Evolutionary conservation across 2,329 filamentous ascomycete species (phyloP).

Genomic region (Colletotrichum gloeosporioides): DNA sequence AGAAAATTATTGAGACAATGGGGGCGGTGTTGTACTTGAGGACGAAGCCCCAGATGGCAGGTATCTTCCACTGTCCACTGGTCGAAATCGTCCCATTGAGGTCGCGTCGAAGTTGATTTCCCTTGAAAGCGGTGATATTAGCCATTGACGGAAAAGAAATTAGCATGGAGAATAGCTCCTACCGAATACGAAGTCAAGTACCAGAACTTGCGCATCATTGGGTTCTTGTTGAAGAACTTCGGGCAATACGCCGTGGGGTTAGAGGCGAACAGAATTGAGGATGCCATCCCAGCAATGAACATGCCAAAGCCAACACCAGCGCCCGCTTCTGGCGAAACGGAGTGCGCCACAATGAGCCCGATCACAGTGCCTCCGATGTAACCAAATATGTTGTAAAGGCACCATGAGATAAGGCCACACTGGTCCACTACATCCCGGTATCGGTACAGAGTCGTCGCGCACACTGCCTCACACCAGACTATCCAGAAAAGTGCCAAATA

Average conservation of each 20-base stretch:
- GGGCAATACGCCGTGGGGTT: not conserved
- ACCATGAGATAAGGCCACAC: slow-evolving; percentile 45
- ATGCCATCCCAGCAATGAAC: slow-evolving; percentile 40
- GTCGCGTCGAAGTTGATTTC: slow-evolving; percentile 11
- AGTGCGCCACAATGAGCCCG: slow-evolving; percentile 53
- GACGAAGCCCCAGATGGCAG: slow-evolving; percentile 20
- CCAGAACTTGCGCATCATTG: not conserved
- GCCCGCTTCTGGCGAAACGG: slow-evolving; percentile 42
- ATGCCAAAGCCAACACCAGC: slow-evolving; percentile 55
- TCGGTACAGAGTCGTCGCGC: slow-evolving; percentile 55
- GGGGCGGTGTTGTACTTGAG: slow-evolving; percentile 26
- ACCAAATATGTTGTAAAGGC: slow-evolving; percentile 45
- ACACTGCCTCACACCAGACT: slow-evolving; percentile 54
- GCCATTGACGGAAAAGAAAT: too few relatives aligned
- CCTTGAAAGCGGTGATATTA: not conserved
- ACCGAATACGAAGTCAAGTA: slow-evolving; percentile 9
- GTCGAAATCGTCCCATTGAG: slow-evolving; percentile 10
- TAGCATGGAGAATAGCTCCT: not conserved
- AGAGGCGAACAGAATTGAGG: slow-evolving; percentile 37
- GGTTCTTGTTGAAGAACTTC: not conserved
- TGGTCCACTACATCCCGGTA: slow-evolving; percentile 49
- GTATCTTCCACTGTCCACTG: slow-evolving; percentile 18
- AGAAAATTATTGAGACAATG: slow-evolving; percentile 24
- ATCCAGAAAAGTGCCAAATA: slow-evolving; percentile 57
- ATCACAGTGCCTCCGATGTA: slow-evolving; percentile 54